phyloP scores from a whole-genome alignment of 2,329 filamentous ascomycete species.

The Rhinocladiella similis region DNA sequence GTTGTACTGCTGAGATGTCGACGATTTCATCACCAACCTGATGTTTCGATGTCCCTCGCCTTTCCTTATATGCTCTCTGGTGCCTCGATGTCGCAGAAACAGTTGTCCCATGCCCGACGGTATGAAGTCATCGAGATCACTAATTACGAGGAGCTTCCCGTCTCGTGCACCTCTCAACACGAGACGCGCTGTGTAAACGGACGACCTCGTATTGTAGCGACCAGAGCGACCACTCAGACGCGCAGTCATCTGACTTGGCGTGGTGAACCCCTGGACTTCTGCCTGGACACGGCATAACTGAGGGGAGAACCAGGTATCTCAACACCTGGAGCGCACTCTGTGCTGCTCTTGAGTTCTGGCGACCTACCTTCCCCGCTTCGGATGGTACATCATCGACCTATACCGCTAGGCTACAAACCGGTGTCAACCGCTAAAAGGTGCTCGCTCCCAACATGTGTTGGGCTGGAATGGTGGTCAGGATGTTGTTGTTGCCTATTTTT shows the following conservation, averaged over 20 bases:
- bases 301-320: no score
- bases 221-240: neutral
- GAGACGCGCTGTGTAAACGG: neutral
- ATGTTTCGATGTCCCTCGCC: neutral
- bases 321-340: no score
- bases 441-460: no score
- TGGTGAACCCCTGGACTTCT: conserved; percentile 1
- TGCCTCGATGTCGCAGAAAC: neutral
- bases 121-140: neutral
- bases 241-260: conserved; percentile 20
- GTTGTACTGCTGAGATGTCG: no score
- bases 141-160: neutral
- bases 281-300: conserved; percentile 5
- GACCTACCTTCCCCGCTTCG: no score
- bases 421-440: no score
- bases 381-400: no score
- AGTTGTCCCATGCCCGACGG: neutral
- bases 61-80: neutral
- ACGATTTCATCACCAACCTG: no score
- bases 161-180: neutral
- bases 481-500: no score
- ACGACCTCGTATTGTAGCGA: neutral
- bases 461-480: no score
- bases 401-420: no score
- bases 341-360: no score